Base-by-base conservation (phyloP, 164 flowering plant species). In the Sextonia rubra region DNA sequence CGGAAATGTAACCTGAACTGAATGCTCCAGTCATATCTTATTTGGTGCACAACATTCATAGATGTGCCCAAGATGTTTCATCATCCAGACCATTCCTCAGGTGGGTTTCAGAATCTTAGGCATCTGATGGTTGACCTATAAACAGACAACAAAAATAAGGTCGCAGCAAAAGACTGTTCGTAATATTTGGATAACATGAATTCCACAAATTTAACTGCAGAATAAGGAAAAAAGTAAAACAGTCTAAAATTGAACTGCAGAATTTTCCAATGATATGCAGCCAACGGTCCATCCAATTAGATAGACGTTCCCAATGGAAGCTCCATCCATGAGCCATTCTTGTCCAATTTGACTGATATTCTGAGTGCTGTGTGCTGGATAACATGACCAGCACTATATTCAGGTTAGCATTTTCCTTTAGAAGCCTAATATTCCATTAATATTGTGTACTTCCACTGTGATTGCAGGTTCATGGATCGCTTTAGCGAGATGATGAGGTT, bases 401-500 rank as follows among this genome's bases (percentile, higher is more conserved):
- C 6, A 52, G 5, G 58, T 52, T 52, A 52, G 17, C 17, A 14
- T 52, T 52, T 52, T 20, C n/a, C n/a, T 52, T 52, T 20, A 15
- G 64, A 2, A 25, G 30, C 23, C 12, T 37, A 8, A 12, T 61
- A 25, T 61, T 9, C 27, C 14, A 22, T 25, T 61, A 61, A 61
- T 23, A 14, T 61, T 22, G 64, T 2, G 27, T 23, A 73, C 11
- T 37, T 60, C 60, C 27, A 29, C 74, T 14, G 65, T 74, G 49
- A 60, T 69, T 89, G 82, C 90, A 93, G 97, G 89, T 77, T 75
- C 92, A 83, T 76, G 92, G 92, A 56, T 83, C 97, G 56, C 85
- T 89, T 68, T 95, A 91, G 70, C 87, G 95, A 62, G 98, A 91
- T 81, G 95, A 93, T 80, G 97, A 93, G 98, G 98, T 93, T 86